Evolutionary conservation across 208 protist species (phyloP), one percentile per base, ranked within the genome.

Genomic region (Acanthamoeba healyi): DNA sequence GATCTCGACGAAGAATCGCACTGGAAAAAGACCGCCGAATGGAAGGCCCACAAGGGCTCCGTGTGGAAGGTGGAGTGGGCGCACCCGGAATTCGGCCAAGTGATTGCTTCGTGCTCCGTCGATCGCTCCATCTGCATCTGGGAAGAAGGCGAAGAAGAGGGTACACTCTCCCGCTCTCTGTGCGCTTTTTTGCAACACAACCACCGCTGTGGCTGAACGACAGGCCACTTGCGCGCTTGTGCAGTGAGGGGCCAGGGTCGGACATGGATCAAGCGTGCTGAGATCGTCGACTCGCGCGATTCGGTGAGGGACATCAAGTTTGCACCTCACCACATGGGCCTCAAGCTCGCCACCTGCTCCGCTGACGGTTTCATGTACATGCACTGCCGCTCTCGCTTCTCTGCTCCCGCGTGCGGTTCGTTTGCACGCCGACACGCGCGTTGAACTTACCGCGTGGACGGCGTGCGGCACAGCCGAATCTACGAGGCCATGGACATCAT

Each of bases 61-160:
- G 94, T 98, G 44, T 97, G 95, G 94, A 96, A 98, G 72, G 94
- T 98, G 3, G 88, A 94, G 36, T 98, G 98, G 98, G 97, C 97
- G n/a, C 97, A 98, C 91, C 97, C 98, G 24, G 97, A 98, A 91
- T 98, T 97, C 92, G 98, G 98, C 34, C 96, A 97, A 87, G 93
- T 98, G 24, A 72, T 98, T 9, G 98, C 98, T 1, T 97, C 97
- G 17, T 98, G 98, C 94, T 97, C 95, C 17, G 96, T 97, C 63
- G 98, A 98, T 93, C 84, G 96, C 44, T 98, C 88, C 44, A 96
- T 98, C 24, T 94, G 72, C 94, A 97, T 98, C 15, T 98, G 97
- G 97, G 96, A 98, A 84, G 98, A 98, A 91, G 77, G 70, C 19
- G 70, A 88, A n/a, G 87, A 79, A 19, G 63, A 92, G 58, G 87